phyloP scores from a whole-genome alignment of 1,284 basidiomycete genomes.

The Ceratorhiza oryzae-sativae region DNA sequence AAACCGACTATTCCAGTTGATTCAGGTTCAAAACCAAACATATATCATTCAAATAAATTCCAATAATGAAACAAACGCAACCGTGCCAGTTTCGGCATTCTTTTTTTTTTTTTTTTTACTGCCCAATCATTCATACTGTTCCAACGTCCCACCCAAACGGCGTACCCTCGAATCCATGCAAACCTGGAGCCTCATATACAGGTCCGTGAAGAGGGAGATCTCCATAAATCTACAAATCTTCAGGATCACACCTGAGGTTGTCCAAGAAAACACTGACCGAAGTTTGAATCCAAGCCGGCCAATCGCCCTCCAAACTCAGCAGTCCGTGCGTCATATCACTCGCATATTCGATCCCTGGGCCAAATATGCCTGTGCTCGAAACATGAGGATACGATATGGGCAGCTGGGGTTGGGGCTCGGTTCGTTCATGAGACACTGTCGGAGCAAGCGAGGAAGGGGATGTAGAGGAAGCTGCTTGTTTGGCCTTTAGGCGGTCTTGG shows the following conservation, averaged over 20 bases:
- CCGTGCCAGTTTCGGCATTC: too few relatives aligned
- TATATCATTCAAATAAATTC: too few relatives aligned
- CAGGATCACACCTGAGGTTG: neutral
- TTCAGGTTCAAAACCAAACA: too few relatives aligned
- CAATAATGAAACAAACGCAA: too few relatives aligned
- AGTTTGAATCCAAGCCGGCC: conserved; percentile 32
- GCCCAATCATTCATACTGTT: neutral
- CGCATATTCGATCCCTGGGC: neutral
- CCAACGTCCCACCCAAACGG: neutral
- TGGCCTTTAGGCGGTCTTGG: conserved; percentile 18
- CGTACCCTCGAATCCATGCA: neutral
- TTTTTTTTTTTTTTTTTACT: too few relatives aligned
- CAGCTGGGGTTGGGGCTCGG: neutral
- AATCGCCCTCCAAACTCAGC: conserved; percentile 25
- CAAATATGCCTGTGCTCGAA: neutral
- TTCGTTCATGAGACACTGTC: neutral
- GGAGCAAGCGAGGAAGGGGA: neutral
- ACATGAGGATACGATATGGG: conserved; percentile 7
- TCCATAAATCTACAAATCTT: conserved; percentile 12
- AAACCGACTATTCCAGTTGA: too few relatives aligned
- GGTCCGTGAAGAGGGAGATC: conserved; percentile 1
- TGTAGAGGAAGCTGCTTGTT: conserved; percentile 3
- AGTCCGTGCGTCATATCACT: conserved; percentile 25
- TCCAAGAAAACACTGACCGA: neutral
- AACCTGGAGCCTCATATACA: neutral